phyloP scores from a whole-genome alignment of 2,329 filamentous ascomycete species.

The Aspergillus glaucus region DNA sequence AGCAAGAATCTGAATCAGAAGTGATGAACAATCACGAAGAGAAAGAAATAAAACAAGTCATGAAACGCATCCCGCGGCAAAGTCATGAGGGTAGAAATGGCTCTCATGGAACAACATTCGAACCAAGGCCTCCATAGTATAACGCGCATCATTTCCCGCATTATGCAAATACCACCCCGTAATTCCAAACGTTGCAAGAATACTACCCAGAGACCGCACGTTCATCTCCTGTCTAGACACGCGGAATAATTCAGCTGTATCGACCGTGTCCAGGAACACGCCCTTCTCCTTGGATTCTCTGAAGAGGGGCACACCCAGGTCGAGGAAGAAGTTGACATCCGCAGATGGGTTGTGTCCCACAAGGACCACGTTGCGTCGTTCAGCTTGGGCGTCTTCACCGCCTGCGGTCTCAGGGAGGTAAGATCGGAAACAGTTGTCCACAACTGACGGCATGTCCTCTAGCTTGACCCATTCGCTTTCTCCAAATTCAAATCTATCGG shows the following conservation, averaged over 20 bases:
- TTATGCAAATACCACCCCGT: conserved; percentile 67
- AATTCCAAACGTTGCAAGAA: conserved; percentile 62
- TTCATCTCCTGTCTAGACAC: conserved; percentile 52
- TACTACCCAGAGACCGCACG: conserved; percentile 50
- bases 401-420: conserved; percentile 25
- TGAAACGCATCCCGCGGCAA: too few relatives aligned
- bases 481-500: conserved; percentile 69
- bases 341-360: conserved; percentile 67
- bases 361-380: conserved; percentile 59
- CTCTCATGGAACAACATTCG: neutral
- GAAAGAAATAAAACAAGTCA: too few relatives aligned
- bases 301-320: conserved; percentile 55
- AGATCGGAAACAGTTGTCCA: conserved; percentile 53
- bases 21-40: too few relatives aligned
- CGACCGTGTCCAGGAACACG: conserved; percentile 59
- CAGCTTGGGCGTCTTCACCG: conserved; percentile 2
- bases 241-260: conserved; percentile 68
- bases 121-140: conserved; percentile 69
- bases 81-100: too few relatives aligned
- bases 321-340: conserved; percentile 63
- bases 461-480: conserved; percentile 50
- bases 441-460: conserved; percentile 37
- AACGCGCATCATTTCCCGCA: conserved; percentile 77
- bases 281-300: conserved; percentile 2
- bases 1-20: too few relatives aligned